Conservation (phyloP, 352 stramenopile species). For the Elongisporangium anandrum region DNA sequence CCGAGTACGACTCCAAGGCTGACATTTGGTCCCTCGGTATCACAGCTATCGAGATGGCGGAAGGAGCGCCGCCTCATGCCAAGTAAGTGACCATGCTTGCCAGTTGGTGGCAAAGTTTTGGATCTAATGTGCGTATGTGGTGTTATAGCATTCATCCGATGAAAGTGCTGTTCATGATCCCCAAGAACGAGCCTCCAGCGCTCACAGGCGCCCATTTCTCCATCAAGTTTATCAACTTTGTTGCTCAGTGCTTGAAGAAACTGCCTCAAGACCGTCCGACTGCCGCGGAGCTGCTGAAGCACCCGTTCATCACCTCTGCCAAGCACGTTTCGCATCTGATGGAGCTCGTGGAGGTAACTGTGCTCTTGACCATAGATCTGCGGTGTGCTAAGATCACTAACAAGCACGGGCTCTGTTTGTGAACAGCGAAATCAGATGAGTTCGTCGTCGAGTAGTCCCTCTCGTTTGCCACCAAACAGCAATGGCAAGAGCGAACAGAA, state of each 20-base stretch:
- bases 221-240: constrained; percentile 85
- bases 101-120: too few species aligned
- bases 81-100: constrained; percentile 34
- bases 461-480: neutral
- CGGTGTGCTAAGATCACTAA: constrained; percentile 2
- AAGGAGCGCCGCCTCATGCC: constrained; percentile 93
- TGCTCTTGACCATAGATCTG: constrained; percentile 1
- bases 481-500: constrained; percentile 1
- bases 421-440: neutral
- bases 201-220: constrained; percentile 73
- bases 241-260: constrained; percentile 87
- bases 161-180: constrained; percentile 99
- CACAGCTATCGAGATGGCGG: constrained; percentile 98
- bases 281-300: constrained; percentile 75
- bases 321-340: constrained; percentile 70
- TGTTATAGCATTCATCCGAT: constrained; percentile 94
- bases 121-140: neutral
- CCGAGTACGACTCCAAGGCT: constrained; percentile 94
- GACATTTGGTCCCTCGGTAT: constrained; percentile 99
- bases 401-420: neutral
- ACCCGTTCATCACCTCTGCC: constrained; percentile 78
- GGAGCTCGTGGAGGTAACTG: constrained; percentile 48
- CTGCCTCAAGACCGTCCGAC: constrained; percentile 78
- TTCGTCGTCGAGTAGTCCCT: neutral
- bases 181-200: constrained; percentile 88